Evolutionary conservation across 2,329 filamentous ascomycete genomes (phyloP), one percentile per base, ranked within the genome.

Genomic region (Beauveria sp.): DNA sequence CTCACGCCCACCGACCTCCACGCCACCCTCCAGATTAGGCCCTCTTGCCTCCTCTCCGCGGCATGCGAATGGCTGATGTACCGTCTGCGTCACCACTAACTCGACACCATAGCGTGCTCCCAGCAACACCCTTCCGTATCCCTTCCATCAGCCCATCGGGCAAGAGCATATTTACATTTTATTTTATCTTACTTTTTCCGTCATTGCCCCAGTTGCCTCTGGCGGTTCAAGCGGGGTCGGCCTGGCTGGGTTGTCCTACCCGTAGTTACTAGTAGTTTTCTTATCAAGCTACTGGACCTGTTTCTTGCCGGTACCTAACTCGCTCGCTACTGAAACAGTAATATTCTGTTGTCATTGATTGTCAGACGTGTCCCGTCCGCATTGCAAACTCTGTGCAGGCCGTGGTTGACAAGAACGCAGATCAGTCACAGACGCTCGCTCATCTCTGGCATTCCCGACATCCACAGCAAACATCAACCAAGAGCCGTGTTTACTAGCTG

Each of bases 21-120:
- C 56, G 56, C 56, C 56, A 34, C 47, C 47, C 56, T 59, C 56
- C 56, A 59, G n/a, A 59, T 52, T 52, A 30, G 56, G 46, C 12
- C 44, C 56, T 59, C 30, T 24, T 24, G 34, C n/a, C 47, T 51
- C 47, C 34, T 37, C 20, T 52, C 56, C 26, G 37, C 56, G 26
- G 56, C 47, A 51, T n/a, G 26, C 56, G 24, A 59, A 59, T 59
- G 56, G 56, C 34, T 59, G 47, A 34, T 44, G 37, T 24, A 44
- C 9, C 30, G 26, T 44, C 56, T 24, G 47, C 34, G 47, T 18
- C 24, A 28, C 46, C 37, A 8, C 47, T 59, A 59, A 20, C 5
- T 24, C 12, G 18, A 59, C 56, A 44, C 56, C 56, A n/a, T 26
- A 52, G 47, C 12, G 56, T 59, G 56, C 1, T 24, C 37, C n/a